These are phyloP conservation scores for Salvia rosmarinus DNA, from an alignment of 257 asterid species.

Conservation along the genomic window DNA sequence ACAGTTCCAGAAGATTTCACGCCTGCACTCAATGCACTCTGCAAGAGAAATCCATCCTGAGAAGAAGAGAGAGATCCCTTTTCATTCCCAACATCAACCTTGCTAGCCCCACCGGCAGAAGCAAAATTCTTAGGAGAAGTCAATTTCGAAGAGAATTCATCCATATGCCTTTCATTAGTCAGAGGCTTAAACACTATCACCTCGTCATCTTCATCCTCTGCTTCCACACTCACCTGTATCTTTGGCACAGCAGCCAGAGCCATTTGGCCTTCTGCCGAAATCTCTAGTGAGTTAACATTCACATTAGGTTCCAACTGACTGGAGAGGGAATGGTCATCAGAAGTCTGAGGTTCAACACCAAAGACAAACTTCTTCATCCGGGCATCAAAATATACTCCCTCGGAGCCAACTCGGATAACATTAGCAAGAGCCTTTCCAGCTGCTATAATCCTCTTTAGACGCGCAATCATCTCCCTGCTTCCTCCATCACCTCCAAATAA, in stretches of 20 bases:
- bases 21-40: slow-evolving; percentile 44
- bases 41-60: slow-evolving; percentile 47
- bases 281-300: slow-evolving; percentile 35
- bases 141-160: slow-evolving; percentile 45
- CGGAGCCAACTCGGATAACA: slow-evolving; percentile 60
- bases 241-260: slow-evolving; percentile 39
- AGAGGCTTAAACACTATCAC: slow-evolving; percentile 90
- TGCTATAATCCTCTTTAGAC: slow-evolving; percentile 78
- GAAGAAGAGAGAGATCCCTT: slow-evolving; percentile 46
- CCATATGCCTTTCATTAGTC: slow-evolving; percentile 57
- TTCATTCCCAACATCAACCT: slow-evolving; percentile 43
- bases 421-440: slow-evolving; percentile 92
- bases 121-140: slow-evolving; percentile 38
- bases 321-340: slow-evolving; percentile 51
- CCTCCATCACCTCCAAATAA: slow-evolving; percentile 65
- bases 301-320: slow-evolving; percentile 44
- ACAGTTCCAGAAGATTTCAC: slow-evolving; percentile 38
- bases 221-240: slow-evolving; percentile 45
- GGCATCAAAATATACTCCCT: slow-evolving; percentile 64
- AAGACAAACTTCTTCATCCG: slow-evolving; percentile 65
- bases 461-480: slow-evolving; percentile 60
- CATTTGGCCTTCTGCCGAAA: slow-evolving; percentile 36
- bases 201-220: slow-evolving; percentile 78
- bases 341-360: slow-evolving; percentile 64
- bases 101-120: slow-evolving; percentile 41